Evolutionary conservation across 2,329 filamentous ascomycete genomes (phyloP), one percentile per base, ranked within the genome.

Genomic region (Claviceps sp.): DNA sequence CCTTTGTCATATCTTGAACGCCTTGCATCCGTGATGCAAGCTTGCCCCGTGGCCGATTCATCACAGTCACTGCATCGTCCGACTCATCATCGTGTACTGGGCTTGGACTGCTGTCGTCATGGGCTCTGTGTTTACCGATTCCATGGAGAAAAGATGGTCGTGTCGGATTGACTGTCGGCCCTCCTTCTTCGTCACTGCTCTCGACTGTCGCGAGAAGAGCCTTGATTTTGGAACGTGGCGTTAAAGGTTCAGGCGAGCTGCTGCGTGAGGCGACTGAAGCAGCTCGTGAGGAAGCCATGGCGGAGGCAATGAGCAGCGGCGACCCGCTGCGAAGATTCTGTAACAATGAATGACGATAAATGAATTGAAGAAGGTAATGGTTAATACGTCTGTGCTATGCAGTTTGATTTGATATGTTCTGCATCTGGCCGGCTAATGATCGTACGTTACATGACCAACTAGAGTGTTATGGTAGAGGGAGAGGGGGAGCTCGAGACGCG

Each of bases 1-100:
- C 41, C 7, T 7, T 59, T 24, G 24, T 50, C n/a, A 48, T 48
- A 38, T 26, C 22, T 26, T 51, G 52, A 37, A 55, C 58, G 43
- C 63, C 74, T 55, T 77, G 74, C 75, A 88, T 81, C 50, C 79
- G 74, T 16, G 83, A 75, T 13, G 83, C 83, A 58, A 87, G 71
- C 50, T 78, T 76, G 24, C 84, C 83, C 51, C 76, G 75, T 0
- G 84, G 84, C 45, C 72, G 70, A 34, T 11, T 34, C 2, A 75
- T 53, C 5, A 63, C 60, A 40, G 63, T 58, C 22, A 68, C 66
- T 4, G 64, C 64, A 26, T 67, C 65, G 47, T 76, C 68, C 13
- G 75, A 73, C n/a, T 75, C 72, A 1, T 68, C 66, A 4, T 75
- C 70, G 0, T 64, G 60, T 43, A 61, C 59, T 38, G 50, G 45